phyloP scores from a whole-genome alignment of 2,329 filamentous ascomycete genomes.

The Botrytis pseudocinerea region DNA sequence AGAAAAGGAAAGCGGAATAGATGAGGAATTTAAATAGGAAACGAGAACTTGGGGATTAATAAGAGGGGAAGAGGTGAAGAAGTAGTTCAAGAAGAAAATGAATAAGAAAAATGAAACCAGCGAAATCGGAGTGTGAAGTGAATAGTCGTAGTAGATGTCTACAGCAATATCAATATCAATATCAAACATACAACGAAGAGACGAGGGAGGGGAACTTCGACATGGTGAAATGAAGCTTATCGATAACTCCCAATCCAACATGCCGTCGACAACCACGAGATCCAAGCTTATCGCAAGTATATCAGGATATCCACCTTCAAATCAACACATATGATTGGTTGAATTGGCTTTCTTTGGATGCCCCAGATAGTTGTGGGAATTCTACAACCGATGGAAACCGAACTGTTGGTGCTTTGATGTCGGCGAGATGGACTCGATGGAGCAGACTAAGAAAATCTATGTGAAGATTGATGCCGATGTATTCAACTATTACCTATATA shows the following conservation, averaged over 20 bases:
- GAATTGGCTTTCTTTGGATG: not conserved
- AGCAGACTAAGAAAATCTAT: not conserved
- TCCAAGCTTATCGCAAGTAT: not conserved
- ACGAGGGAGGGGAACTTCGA: not conserved
- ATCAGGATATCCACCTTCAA: not conserved
- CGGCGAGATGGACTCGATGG: not conserved
- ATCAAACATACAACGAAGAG: not conserved
- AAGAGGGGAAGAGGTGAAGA: too few species aligned
- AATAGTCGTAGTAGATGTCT: not conserved
- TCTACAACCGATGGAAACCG: slow-evolving; percentile 13
- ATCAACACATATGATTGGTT: not conserved
- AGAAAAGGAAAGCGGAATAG: not conserved
- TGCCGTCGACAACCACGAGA: slow-evolving; percentile 6
- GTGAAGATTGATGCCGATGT: not conserved
- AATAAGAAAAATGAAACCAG: not conserved
- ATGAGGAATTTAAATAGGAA: slow-evolving; percentile 13
- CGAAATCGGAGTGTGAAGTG: not conserved
- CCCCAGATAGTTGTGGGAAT: not conserved
- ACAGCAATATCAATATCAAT: not conserved
- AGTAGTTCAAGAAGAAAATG: not conserved
- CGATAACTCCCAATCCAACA: not conserved
- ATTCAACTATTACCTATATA: not conserved
- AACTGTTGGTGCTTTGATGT: not conserved
- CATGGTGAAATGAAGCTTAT: not conserved
- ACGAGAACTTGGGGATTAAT: not conserved